Percentiles rank a stretch among this genome's conserved stretches.
phyloP scores from a whole-genome alignment of 441 rosid species.

The Flueggea neowawraea region DNA sequence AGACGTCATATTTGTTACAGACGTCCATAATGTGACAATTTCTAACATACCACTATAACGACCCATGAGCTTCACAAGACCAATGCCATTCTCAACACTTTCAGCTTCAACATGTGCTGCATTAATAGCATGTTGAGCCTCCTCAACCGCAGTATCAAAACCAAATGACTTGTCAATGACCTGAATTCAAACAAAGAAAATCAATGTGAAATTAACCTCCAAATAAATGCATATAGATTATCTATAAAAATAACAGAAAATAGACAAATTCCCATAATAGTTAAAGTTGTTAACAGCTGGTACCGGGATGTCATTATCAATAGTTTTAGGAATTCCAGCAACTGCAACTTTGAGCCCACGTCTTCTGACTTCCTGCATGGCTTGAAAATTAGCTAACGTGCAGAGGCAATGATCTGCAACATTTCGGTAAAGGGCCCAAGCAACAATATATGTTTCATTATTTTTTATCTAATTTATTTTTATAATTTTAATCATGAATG shows the following conservation, averaged over 20 bases:
- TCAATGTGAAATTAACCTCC: constrained; percentile 7
- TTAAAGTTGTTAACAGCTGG: constrained; percentile 2
- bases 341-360: constrained; percentile 78
- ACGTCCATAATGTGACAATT: neutral
- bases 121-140: constrained; percentile 86
- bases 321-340: constrained; percentile 81
- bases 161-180: constrained; percentile 88
- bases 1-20: neutral
- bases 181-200: constrained; percentile 30
- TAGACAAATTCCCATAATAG: neutral
- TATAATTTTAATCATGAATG: too few species aligned
- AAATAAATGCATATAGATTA: constrained; percentile 1
- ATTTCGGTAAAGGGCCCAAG: neutral
- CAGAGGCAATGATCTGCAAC: neutral
- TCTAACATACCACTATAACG: constrained; percentile 61
- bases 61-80: constrained; percentile 87
- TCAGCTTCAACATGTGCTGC: constrained; percentile 86
- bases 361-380: constrained; percentile 56
- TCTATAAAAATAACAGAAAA: constrained; percentile 11
- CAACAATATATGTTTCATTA: too few species aligned
- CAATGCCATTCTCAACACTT: constrained; percentile 74
- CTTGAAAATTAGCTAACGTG: neutral
- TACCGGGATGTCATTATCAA: constrained; percentile 85
- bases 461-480: too few species aligned
- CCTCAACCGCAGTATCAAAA: constrained; percentile 87